Evolutionary conservation across 163 green algal species (phyloP), one percentile per base, ranked within the genome.

Genomic region (Coccomyxa subellipsoidea): DNA sequence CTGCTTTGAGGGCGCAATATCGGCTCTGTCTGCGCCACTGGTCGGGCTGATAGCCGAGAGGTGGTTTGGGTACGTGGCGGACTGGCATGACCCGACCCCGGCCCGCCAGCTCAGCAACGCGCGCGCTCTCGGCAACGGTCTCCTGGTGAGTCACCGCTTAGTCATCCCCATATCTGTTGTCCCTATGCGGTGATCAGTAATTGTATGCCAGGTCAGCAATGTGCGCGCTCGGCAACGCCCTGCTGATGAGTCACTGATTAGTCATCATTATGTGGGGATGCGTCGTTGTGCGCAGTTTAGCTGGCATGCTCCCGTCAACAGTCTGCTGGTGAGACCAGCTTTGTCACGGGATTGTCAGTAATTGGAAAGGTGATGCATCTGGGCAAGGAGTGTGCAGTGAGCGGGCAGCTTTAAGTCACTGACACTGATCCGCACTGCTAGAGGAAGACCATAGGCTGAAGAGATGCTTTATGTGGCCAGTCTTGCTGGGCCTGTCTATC

Each of bases 1-100:
- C 31, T 89, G 80, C 27, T 92, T 93, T 77, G 90, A 93, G 54
- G 90, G 88, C 15, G 92, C 93, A 6, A 85, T 96, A 38, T 91
- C 91, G 21, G 77, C 82, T 0, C 79, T 66, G 69, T 73, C 77
- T 47, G 82, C 69, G 0, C 82, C 82, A 3, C 39, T 85, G 38
- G 81, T 85, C 6, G 81, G 81, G 9, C 21, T 85, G 38, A 73
- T 97, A 4, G 93, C 94, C 0, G 87, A 97, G 88, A 77, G 82
- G 38, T 86, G 70, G 70, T 77, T 77, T 23, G 32, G 32, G 10
- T 77, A 77, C 34, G 27, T 23, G 8, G 27, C 9, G 9, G 32
- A 77, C 21, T 77, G 31, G 32, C 10, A 39, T 15, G 70, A 27
- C 18, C 18, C 27, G 31, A 40, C 32, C 70, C 70, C 70, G 0